Evolutionary conservation across 495 filamentous ascomycete genomes (phyloP).

Genomic region (Xylaria grammica): DNA sequence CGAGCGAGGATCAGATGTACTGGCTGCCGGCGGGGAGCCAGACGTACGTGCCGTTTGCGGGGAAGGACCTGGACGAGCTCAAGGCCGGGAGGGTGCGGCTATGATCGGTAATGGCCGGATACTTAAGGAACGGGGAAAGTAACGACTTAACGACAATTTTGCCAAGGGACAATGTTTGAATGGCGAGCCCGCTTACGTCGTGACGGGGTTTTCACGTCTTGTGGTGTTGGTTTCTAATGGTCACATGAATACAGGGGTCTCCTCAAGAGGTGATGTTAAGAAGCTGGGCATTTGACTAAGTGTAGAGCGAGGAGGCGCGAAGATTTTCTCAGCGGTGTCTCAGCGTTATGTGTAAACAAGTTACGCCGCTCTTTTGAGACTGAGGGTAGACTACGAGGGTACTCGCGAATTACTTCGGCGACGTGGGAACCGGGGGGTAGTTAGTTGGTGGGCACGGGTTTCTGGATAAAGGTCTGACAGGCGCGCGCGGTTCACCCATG

Average conservation of each 20-base stretch:
- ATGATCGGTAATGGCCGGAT: slow-evolving; percentile 29
- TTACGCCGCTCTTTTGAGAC: too few relatives aligned
- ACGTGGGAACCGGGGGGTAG: too few relatives aligned
- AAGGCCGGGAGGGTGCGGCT: slow-evolving; percentile 54
- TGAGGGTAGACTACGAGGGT: too few relatives aligned
- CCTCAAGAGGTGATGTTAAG: not conserved
- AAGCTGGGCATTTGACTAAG: not conserved
- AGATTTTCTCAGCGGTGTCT: too few relatives aligned
- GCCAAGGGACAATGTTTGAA: not conserved
- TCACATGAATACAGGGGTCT: not conserved
- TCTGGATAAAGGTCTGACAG: too few relatives aligned
- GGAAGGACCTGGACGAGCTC: slow-evolving; percentile 62
- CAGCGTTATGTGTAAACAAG: too few relatives aligned
- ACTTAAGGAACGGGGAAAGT: not conserved
- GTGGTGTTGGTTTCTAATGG: not conserved
- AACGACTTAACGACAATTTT: not conserved
- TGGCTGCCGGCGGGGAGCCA: slow-evolving; percentile 49
- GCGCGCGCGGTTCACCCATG: too few relatives aligned
- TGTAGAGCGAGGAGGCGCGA: not conserved
- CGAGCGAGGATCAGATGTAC: slow-evolving; percentile 62
- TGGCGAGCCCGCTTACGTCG: not conserved
- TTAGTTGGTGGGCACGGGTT: too few relatives aligned
- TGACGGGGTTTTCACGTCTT: not conserved
- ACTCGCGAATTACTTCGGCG: too few relatives aligned
- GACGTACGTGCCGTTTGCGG: slow-evolving; percentile 62